Conservation (phyloP, 2,329 filamentous ascomycete species). For the Microascus cirrosus region DNA sequence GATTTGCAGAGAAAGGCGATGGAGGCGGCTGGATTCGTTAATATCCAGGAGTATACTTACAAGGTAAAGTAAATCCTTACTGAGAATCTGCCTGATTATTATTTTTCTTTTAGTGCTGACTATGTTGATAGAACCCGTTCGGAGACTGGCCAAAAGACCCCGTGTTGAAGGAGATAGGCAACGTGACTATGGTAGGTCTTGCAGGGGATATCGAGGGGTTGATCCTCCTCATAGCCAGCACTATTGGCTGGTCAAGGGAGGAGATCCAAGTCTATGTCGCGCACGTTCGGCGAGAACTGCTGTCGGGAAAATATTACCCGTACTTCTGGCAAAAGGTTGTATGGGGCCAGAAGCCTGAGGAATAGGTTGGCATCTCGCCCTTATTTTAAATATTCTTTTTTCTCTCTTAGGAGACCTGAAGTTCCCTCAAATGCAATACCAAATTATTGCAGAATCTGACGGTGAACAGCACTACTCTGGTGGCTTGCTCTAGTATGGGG, state of each 20-base stretch:
- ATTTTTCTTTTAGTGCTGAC: background rate
- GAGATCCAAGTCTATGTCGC: slow-evolving; percentile 9
- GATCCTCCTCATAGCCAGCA: slow-evolving; percentile 8
- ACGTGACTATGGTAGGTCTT: slow-evolving; percentile 10
- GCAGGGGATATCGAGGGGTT: slow-evolving; percentile 7
- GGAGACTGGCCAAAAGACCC: slow-evolving; percentile 13
- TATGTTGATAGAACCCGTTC: slow-evolving; percentile 5
- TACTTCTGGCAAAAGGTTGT: slow-evolving; percentile 9
- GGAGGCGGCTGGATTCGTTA: slow-evolving; percentile 13
- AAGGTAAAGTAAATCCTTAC: slow-evolving; percentile 4
- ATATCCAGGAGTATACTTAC: slow-evolving; percentile 2
- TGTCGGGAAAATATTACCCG: slow-evolving; percentile 10
- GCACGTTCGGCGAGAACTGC: slow-evolving; percentile 7
- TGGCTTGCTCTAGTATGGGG: no score
- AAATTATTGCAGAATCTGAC: no score
- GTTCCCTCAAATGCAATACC: no score
- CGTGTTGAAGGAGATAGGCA: slow-evolving; percentile 11
- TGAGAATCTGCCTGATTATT: no score
- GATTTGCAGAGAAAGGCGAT: slow-evolving; percentile 10
- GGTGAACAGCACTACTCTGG: no score
- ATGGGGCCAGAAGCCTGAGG: no score
- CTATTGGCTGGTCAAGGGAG: slow-evolving; percentile 9
- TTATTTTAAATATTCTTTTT: no score
- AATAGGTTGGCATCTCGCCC: no score
- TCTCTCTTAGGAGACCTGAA: no score